Conservation (phyloP, 2,329 filamentous ascomycete species). For the Rhinocladiella similis region DNA sequence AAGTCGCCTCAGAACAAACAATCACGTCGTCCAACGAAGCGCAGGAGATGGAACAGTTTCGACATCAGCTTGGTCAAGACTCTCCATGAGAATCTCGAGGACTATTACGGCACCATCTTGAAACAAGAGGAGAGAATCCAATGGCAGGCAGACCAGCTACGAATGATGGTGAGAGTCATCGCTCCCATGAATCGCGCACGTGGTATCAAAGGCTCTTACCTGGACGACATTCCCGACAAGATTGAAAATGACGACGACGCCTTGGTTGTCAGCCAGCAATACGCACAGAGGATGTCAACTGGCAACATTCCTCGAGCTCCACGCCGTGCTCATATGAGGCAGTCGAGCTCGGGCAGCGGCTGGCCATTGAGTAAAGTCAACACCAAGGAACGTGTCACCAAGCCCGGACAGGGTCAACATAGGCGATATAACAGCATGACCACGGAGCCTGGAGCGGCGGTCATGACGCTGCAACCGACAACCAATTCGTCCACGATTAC, state of each 20-base stretch:
- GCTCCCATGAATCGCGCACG: slow-evolving; percentile 17
- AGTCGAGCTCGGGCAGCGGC: neutral
- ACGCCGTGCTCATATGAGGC: neutral
- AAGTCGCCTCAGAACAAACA: neutral
- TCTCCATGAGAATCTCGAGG: slow-evolving; percentile 19
- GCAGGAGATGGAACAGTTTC: slow-evolving; percentile 24
- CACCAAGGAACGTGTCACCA: neutral
- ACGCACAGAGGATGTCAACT: neutral
- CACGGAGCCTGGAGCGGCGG: neutral
- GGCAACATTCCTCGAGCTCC: neutral
- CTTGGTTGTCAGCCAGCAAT: neutral
- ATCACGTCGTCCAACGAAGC: slow-evolving; percentile 8
- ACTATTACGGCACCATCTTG: slow-evolving; percentile 16
- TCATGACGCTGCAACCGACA: slow-evolving; percentile 1
- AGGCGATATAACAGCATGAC: slow-evolving; percentile 5
- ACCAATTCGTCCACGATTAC: neutral
- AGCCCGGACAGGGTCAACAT: neutral
- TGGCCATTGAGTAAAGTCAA: slow-evolving; percentile 1
- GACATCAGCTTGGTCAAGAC: slow-evolving; percentile 18
- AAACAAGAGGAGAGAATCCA: slow-evolving; percentile 21
- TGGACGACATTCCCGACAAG: slow-evolving; percentile 8
- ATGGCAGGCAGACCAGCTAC: slow-evolving; percentile 19
- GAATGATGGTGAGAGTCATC: slow-evolving; percentile 22
- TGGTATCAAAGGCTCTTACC: slow-evolving; percentile 1
- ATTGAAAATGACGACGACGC: slow-evolving; percentile 1